Conservation (phyloP, 2,329 filamentous ascomycete genomes). For the Neopestalotiopsis sp. region DNA sequence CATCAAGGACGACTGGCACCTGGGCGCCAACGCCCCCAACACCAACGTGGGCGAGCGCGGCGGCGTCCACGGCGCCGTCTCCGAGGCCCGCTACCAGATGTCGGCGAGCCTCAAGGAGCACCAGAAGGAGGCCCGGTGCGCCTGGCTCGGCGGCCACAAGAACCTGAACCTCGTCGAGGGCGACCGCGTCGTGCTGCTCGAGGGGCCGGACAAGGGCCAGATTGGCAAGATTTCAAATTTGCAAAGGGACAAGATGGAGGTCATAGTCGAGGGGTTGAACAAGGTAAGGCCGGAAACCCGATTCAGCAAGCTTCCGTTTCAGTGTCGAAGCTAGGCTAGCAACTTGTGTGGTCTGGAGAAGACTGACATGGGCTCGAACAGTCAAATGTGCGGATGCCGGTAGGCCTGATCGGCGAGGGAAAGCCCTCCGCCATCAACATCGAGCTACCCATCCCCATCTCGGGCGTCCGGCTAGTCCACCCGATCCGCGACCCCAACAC, state of each 20-base stretch:
- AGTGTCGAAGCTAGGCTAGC: background rate
- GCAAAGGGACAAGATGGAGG: constrained; percentile 56
- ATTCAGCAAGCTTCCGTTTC: background rate
- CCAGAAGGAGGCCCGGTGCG: constrained; percentile 48
- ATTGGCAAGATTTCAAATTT: constrained; percentile 75
- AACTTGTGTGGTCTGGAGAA: background rate
- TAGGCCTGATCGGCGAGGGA: constrained; percentile 42
- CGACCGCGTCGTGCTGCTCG: constrained; percentile 83
- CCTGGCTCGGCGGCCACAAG: constrained; percentile 60
- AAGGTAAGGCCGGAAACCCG: constrained; percentile 57
- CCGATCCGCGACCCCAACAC: constrained; percentile 71
- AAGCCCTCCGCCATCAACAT: constrained; percentile 49
- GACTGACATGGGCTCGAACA: constrained; percentile 22
- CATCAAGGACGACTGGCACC: constrained; percentile 76
- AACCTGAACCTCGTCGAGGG: constrained; percentile 67
- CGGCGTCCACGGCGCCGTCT: constrained; percentile 64
- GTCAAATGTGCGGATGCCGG: constrained; percentile 44
- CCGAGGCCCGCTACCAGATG: constrained; percentile 36
- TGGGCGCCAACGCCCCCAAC: constrained; percentile 79
- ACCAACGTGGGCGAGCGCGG: constrained; percentile 67
- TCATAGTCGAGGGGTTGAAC: constrained; percentile 67
- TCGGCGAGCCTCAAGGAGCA: constrained; percentile 38
- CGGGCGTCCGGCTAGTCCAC: constrained; percentile 80
- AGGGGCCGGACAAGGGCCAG: constrained; percentile 80
- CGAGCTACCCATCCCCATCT: constrained; percentile 67